Percentiles rank a stretch among this genome's conserved stretches.
phyloP scores from a whole-genome alignment of 495 filamentous ascomycete species.

The Neurospora sp. region DNA sequence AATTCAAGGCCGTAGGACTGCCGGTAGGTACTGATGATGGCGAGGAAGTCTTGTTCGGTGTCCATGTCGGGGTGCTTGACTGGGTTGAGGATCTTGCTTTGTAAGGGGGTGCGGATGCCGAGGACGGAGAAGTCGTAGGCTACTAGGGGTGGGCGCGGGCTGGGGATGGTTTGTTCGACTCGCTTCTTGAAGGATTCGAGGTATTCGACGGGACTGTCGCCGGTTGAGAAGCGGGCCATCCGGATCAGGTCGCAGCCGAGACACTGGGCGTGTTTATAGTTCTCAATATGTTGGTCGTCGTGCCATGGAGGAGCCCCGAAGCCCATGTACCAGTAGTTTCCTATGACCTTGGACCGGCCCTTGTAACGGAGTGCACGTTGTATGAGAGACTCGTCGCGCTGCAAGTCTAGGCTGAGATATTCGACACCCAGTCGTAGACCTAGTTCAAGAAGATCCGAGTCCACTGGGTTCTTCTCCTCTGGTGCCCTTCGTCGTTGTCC shows the following conservation, averaged over 20 bases:
- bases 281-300: constrained; percentile 43
- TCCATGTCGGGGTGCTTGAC: constrained; percentile 59
- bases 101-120: constrained; percentile 56
- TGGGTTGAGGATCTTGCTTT: constrained; percentile 57
- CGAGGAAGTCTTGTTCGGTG: constrained; percentile 34
- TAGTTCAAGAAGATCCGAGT: constrained; percentile 53
- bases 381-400: constrained; percentile 40
- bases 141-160: constrained; percentile 50
- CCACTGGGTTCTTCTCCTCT: constrained; percentile 37
- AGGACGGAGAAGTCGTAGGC: constrained; percentile 63
- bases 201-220: constrained; percentile 47
- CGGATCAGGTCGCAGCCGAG: constrained; percentile 64
- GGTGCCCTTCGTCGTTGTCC: constrained; percentile 29
- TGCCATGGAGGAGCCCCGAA: constrained; percentile 50
- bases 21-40: constrained; percentile 32
- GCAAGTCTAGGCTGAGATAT: constrained; percentile 59
- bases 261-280: constrained; percentile 46
- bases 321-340: constrained; percentile 45
- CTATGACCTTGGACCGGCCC: constrained; percentile 68
- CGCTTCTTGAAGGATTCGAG: constrained; percentile 46
- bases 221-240: constrained; percentile 51
- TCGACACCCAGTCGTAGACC: constrained; percentile 65
- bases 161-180: constrained; percentile 34
- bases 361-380: constrained; percentile 44
- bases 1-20: constrained; percentile 45